phyloP scores from a whole-genome alignment of 345 rosid species.

The Hypericum androsaemum region DNA sequence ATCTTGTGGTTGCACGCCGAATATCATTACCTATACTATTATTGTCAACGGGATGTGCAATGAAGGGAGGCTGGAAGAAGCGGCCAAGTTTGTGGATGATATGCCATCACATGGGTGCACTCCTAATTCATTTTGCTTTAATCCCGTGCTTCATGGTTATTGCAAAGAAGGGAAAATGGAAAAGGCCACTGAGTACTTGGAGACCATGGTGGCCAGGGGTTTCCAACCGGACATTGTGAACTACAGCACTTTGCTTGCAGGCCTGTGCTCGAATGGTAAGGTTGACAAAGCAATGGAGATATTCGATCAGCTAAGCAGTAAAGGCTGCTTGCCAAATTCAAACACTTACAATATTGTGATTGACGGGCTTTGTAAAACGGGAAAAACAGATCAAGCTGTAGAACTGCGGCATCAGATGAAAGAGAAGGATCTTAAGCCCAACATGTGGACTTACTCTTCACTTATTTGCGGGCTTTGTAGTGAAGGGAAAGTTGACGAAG shows the following conservation, averaged over 20 bases:
- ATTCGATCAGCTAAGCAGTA: slow-evolving; percentile 62
- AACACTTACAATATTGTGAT: slow-evolving; percentile 80
- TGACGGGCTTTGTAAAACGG: slow-evolving; percentile 69
- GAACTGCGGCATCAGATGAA: slow-evolving; percentile 71
- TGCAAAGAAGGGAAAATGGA: slow-evolving; percentile 93
- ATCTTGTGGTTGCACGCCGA: slow-evolving; percentile 58
- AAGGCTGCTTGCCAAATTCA: slow-evolving; percentile 72
- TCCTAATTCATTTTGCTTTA: slow-evolving; percentile 75
- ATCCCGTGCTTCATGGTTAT: slow-evolving; percentile 75
- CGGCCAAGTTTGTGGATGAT: slow-evolving; percentile 71
- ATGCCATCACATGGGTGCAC: slow-evolving; percentile 75
- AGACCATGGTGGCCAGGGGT: slow-evolving; percentile 73
- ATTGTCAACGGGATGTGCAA: slow-evolving; percentile 77
- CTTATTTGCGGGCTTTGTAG: slow-evolving; percentile 72
- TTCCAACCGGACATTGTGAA: slow-evolving; percentile 89
- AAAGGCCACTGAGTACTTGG: slow-evolving; percentile 69
- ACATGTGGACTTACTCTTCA: slow-evolving; percentile 62
- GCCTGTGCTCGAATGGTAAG: slow-evolving; percentile 75
- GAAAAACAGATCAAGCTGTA: slow-evolving; percentile 66
- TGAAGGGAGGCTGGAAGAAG: slow-evolving; percentile 78
- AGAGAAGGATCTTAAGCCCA: slow-evolving; percentile 61
- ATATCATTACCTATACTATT: slow-evolving; percentile 68
- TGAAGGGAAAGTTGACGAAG: slow-evolving; percentile 80
- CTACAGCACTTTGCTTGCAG: slow-evolving; percentile 75
- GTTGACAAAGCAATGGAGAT: slow-evolving; percentile 82